Base-by-base conservation (phyloP, 2,329 filamentous ascomycete species). In the Fusarium acutatum region DNA sequence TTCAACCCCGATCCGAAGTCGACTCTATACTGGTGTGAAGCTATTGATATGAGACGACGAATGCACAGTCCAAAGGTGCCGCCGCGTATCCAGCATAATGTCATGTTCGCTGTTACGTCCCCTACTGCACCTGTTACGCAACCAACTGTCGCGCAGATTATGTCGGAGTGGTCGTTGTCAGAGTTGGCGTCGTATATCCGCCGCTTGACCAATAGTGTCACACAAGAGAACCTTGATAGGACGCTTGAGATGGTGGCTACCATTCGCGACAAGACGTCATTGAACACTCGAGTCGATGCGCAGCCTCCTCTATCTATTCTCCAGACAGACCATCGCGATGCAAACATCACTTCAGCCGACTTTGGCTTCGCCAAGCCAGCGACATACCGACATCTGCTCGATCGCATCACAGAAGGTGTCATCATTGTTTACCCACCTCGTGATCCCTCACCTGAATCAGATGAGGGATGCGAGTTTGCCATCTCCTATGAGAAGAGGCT, bases 351-450 rank as follows among this genome's bases (percentile, higher is more conserved):
- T 6, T 72, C 52, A 0, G 72, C 77, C 0, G 75, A 84, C 58
- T 84, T 84, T 74, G 82, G 83, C 9, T 83, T 84, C 35, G 82
- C 65, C 0, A 78, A 62, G 47, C 83, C 83, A 3, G 43, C 65
- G 3, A 75, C 78, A 0, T 82, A 82, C 32, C 79, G 82, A 10
- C 80, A 82, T 32, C 70, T 81, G 1, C 75, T 79, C 12, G 80
- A 82, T 44, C 73, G 71, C 1, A 74, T 82, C 5, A 79, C 78
- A 0, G 71, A 78, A 3, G 78, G 80, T 2, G 40, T 81, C 1
- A 71, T 78, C 1, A 60, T 80, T 9, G 70, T 82, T 1, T 84
- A 83, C 37, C 81, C 81, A 3, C 75, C 81, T 5, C 77, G 79
- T 0, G 61, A 63, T 1, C 62, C 67, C 8, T 73, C 71, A 3